Conservation (phyloP, 768 basidiomycete genomes). For the Pleurotus giganteus region DNA sequence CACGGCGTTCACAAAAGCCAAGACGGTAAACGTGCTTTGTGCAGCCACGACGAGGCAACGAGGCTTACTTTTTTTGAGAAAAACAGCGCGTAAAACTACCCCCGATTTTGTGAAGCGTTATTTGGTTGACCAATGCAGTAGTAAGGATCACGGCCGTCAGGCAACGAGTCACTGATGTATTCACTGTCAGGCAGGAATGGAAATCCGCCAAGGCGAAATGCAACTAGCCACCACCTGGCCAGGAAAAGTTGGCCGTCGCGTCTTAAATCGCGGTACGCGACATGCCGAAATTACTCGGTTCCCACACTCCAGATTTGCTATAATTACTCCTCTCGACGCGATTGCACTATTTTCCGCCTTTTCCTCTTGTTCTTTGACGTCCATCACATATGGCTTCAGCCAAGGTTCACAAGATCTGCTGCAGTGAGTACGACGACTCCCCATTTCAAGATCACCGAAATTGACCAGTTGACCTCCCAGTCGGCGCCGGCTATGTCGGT, state of each 20-base stretch:
- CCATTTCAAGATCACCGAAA: neutral
- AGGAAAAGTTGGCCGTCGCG: conserved; percentile 4
- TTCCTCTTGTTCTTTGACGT: conserved; percentile 9
- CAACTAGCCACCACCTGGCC: neutral
- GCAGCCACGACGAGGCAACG: too few species aligned
- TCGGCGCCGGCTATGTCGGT: conserved; percentile 95
- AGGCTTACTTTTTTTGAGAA: too few species aligned
- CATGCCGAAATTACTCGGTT: conserved; percentile 9
- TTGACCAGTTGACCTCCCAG: conserved; percentile 34
- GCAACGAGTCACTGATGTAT: too few species aligned
- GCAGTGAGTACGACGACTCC: conserved; percentile 49
- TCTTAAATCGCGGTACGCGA: conserved; percentile 3
- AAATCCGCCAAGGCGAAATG: too few species aligned
- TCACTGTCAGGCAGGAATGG: too few species aligned
- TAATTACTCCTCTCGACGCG: neutral
- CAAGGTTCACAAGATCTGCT: conserved; percentile 67
- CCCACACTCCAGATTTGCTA: conserved; percentile 6
- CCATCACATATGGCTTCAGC: conserved; percentile 17
- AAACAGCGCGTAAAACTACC: too few species aligned
- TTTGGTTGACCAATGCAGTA: too few species aligned
- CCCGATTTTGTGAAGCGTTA: too few species aligned
- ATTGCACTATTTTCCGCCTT: neutral
- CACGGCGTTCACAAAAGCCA: too few species aligned
- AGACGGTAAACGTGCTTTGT: too few species aligned
- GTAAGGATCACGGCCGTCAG: too few species aligned